Conservation (phyloP, 768 basidiomycete genomes). For the Phaffia australis region DNA sequence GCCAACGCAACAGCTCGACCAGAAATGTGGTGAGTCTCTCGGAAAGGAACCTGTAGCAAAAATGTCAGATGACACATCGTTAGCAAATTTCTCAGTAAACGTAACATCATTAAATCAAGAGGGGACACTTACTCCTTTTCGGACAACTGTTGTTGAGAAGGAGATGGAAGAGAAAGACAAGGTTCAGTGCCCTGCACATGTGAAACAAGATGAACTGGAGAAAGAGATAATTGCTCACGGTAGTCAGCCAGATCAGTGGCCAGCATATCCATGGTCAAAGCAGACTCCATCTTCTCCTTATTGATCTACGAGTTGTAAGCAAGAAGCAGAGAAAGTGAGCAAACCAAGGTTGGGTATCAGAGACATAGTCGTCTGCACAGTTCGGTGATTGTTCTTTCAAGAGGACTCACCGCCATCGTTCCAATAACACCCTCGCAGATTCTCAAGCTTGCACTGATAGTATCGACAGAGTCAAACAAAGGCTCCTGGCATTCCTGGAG, state of each 20-base stretch:
- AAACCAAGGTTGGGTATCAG: neutral
- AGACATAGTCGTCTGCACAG: neutral
- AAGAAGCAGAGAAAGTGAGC: neutral
- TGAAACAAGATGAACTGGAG: no score
- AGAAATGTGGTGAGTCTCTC: slow-evolving; percentile 96
- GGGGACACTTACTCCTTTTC: slow-evolving; percentile 68
- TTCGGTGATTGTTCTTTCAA: neutral
- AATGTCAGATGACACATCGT: neutral
- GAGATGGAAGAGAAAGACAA: no score
- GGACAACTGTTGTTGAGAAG: slow-evolving; percentile 47
- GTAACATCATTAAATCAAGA: neutral
- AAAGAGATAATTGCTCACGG: slow-evolving; percentile 32
- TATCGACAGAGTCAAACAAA: slow-evolving; percentile 85
- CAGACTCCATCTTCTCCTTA: slow-evolving; percentile 74
- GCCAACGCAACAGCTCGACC: slow-evolving; percentile 92
- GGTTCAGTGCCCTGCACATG: no score
- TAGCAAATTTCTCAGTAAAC: neutral
- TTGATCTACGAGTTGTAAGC: slow-evolving; percentile 53
- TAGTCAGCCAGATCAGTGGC: slow-evolving; percentile 99
- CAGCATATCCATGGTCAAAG: slow-evolving; percentile 92
- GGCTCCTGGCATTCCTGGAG: slow-evolving; percentile 98
- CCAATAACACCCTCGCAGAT: slow-evolving; percentile 92
- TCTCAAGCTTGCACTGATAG: slow-evolving; percentile 70
- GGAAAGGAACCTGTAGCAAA: slow-evolving; percentile 71
- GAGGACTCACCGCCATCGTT: slow-evolving; percentile 62